Evolutionary conservation across 306 rosid genomes (phyloP).

Genomic region (Sindora glabra): DNA sequence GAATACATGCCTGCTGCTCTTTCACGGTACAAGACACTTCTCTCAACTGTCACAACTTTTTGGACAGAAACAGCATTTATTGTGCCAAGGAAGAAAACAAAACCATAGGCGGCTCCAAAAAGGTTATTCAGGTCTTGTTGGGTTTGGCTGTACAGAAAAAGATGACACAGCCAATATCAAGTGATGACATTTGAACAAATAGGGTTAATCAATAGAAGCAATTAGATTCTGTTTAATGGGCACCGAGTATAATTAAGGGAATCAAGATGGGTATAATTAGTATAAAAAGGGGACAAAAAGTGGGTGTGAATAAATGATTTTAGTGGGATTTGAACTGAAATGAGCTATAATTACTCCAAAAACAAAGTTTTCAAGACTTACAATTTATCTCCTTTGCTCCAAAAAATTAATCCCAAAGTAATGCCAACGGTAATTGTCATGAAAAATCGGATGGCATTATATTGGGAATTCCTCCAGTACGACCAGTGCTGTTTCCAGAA

Average conservation of each 20-base stretch:
- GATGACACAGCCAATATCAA: too few species aligned
- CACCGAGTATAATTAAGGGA: too few species aligned
- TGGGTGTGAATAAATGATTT: too few species aligned
- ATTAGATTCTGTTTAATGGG: too few species aligned
- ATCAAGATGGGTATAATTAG: too few species aligned
- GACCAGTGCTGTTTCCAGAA: slow-evolving; percentile 81
- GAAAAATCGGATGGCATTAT: slow-evolving; percentile 41
- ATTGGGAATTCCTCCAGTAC: slow-evolving; percentile 70
- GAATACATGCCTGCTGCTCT: slow-evolving; percentile 84
- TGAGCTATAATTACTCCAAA: too few species aligned
- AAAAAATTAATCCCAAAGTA: slow-evolving; percentile 55
- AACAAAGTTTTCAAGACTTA: slow-evolving; percentile 19
- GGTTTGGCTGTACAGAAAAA: slow-evolving; percentile 27
- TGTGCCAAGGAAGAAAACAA: slow-evolving; percentile 64
- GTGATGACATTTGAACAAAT: too few species aligned
- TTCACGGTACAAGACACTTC: slow-evolving; percentile 76
- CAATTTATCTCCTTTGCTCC: slow-evolving; percentile 42
- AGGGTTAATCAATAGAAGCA: neutral
- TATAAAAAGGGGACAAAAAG: too few species aligned
- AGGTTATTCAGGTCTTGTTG: slow-evolving; percentile 50
- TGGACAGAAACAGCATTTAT: slow-evolving; percentile 48
- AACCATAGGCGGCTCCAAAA: slow-evolving; percentile 56
- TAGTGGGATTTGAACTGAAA: too few species aligned
- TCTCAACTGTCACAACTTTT: slow-evolving; percentile 51
- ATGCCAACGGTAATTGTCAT: slow-evolving; percentile 34